Conservation (phyloP, 306 rosid species). For the Medicago ruthenica region DNA sequence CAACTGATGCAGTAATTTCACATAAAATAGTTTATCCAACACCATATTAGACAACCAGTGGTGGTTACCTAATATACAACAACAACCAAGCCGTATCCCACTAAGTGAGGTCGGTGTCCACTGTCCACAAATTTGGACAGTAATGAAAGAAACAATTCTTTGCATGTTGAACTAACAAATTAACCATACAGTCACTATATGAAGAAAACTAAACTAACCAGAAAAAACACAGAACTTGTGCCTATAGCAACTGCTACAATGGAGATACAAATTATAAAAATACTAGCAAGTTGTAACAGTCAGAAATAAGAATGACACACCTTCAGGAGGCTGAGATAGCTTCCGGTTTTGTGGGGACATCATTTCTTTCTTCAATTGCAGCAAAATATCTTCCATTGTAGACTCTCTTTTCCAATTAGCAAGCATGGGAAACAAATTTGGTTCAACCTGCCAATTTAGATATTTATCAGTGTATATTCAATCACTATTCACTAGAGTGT, state of each 20-base stretch:
- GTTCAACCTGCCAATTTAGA: conserved; percentile 77
- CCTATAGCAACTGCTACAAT: conserved; percentile 1
- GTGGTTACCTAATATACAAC: too few species aligned
- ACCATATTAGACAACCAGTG: neutral
- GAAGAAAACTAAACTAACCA: conserved; percentile 3
- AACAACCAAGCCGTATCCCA: too few species aligned
- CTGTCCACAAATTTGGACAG: neutral
- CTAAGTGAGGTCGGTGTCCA: too few species aligned
- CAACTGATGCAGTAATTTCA: conserved; percentile 34
- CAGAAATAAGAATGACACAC: conserved; percentile 49
- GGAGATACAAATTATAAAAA: conserved; percentile 2
- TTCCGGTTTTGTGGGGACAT: conserved; percentile 89
- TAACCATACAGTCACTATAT: neutral
- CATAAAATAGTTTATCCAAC: neutral
- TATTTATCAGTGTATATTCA: conserved; percentile 48
- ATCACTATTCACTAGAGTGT: conserved; percentile 12
- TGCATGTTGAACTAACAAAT: conserved; percentile 9
- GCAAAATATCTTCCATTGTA: conserved; percentile 89
- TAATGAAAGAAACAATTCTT: neutral
- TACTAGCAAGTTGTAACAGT: neutral
- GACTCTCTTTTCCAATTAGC: conserved; percentile 89
- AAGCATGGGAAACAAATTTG: conserved; percentile 90
- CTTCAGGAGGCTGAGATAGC: conserved; percentile 95
- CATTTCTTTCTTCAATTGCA: conserved; percentile 98
- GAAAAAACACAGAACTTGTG: conserved; percentile 12